Percentiles rank a stretch among this genome's conserved stretches.
Conservation (phyloP, 2,329 filamentous ascomycete genomes). For the Colletotrichum tabaci region DNA sequence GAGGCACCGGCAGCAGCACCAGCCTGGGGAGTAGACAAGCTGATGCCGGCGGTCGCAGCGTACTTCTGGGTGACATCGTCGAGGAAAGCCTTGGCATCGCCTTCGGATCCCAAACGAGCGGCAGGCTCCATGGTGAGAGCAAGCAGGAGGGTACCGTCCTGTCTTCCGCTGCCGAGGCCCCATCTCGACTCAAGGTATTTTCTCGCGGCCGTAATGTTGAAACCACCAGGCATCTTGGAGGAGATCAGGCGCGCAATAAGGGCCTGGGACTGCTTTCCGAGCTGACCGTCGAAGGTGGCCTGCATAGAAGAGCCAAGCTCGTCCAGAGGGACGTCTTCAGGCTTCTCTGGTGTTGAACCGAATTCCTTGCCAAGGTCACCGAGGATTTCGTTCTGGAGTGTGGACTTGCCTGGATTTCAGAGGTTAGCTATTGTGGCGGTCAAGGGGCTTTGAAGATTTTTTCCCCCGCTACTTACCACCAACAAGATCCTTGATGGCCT, state of each 20-base stretch:
- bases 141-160: constrained; percentile 90
- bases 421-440: constrained; percentile 11
- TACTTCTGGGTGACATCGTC: constrained; percentile 93
- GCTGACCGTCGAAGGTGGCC: constrained; percentile 97
- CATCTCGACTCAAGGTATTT: constrained; percentile 97
- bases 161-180: constrained; percentile 88
- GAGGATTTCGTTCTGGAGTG: constrained; percentile 97
- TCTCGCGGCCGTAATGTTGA: constrained; percentile 96
- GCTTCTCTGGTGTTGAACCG: constrained; percentile 97
- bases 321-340: constrained; percentile 96
- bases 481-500: constrained; percentile 98
- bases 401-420: constrained; percentile 84
- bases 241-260: constrained; percentile 95
- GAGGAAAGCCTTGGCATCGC: constrained; percentile 92
- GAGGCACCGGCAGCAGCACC: constrained; percentile 80
- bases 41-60: constrained; percentile 86
- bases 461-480: constrained; percentile 77
- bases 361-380: constrained; percentile 99
- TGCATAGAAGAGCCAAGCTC: constrained; percentile 97
- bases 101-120: constrained; percentile 88
- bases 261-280: constrained; percentile 96
- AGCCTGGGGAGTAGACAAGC: constrained; percentile 81
- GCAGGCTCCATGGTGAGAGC: constrained; percentile 94
- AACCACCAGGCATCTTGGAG: constrained; percentile 99
- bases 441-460: not conserved